Base-by-base conservation (phyloP, 495 filamentous ascomycete species). In the Hypomontagnella submonticulosa region DNA sequence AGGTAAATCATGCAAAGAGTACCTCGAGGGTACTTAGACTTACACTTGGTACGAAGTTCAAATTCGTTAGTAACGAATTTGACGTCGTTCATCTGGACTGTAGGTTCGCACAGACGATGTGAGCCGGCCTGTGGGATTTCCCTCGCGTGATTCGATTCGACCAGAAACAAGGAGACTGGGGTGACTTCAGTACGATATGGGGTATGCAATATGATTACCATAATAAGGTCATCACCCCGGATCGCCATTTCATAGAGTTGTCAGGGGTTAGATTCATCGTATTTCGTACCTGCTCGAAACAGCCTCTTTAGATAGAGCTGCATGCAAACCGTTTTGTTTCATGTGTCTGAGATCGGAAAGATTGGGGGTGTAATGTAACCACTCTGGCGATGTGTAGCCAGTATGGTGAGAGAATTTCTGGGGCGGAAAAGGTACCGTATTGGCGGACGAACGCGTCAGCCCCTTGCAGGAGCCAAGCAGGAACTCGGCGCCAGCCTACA, bases 321-420 rank as follows among this genome's bases (percentile, higher is more conserved):
- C 46, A 53, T 16, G 42, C 11, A 20, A 43, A 37, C 13, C n/a
- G 52, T 62, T 58, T 67, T 20, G 64, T 67, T 67, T 67, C 57
- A 62, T 44, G 15, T 43, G 46, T 57, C 43, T 18, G 47, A 34
- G 23, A 43, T 57, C 44, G 57, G 20, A 51, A 42, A 47, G 15
- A 41, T 50, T 62, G 53, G 64, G 63, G 64, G 64, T 67, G 19
- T 20, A 52, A 62, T 62, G 57, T 38, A 52, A 67, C 57, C 50
- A 12, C 1, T 19, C 40, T 10, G 1, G 23, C 40, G 40, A 20
- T 38, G 40, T 32, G 15, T 13, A 56, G 40, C 10, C 16, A 34
- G 32, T 10, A 52, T 4, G 36, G 36, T 3, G 36, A 38, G 16
- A 8, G 41, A 9, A 5, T 19, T 27, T 6, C 23, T 23, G 20